These are phyloP conservation scores for Magnolia kwangsiensis DNA, from an alignment of 164 flowering plant species.

Conservation along the genomic window DNA sequence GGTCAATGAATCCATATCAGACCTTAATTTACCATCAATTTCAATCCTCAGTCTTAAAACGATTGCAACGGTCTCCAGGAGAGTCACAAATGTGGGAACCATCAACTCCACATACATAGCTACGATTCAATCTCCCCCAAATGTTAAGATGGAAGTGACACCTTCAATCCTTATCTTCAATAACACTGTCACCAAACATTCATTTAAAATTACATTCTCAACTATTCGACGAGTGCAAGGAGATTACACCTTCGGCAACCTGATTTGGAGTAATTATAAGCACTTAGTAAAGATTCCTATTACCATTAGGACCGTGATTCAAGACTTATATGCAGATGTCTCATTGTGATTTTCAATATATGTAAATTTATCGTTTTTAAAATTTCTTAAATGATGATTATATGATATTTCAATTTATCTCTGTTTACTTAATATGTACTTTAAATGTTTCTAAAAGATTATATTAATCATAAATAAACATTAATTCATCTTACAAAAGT, in stretches of 20 bases:
- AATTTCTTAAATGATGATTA: too few species aligned
- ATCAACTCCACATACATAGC: conserved; percentile 26
- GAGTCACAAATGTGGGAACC: conserved; percentile 40
- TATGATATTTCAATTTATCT: too few species aligned
- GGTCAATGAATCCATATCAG: neutral
- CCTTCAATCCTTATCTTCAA: conserved; percentile 42
- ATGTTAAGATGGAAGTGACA: conserved; percentile 32
- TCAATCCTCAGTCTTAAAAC: conserved; percentile 35
- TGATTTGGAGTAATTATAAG: conserved; percentile 41
- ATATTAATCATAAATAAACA: too few species aligned
- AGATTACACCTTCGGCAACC: conserved; percentile 42
- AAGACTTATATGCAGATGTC: conserved; percentile 10
- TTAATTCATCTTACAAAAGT: too few species aligned
- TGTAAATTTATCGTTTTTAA: too few species aligned
- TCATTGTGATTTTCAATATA: neutral
- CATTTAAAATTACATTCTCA: conserved; percentile 32
- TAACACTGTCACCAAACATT: conserved; percentile 27
- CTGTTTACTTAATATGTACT: too few species aligned
- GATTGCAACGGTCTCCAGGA: conserved; percentile 29
- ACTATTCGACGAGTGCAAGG: conserved; percentile 32
- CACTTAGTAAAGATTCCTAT: conserved; percentile 46
- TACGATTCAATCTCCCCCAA: conserved; percentile 40
- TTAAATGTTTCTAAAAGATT: too few species aligned
- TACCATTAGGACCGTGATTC: neutral
- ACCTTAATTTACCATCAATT: conserved; percentile 50